Base-by-base conservation (phyloP, 352 stramenopile species). In the Phytopythium litorale region DNA sequence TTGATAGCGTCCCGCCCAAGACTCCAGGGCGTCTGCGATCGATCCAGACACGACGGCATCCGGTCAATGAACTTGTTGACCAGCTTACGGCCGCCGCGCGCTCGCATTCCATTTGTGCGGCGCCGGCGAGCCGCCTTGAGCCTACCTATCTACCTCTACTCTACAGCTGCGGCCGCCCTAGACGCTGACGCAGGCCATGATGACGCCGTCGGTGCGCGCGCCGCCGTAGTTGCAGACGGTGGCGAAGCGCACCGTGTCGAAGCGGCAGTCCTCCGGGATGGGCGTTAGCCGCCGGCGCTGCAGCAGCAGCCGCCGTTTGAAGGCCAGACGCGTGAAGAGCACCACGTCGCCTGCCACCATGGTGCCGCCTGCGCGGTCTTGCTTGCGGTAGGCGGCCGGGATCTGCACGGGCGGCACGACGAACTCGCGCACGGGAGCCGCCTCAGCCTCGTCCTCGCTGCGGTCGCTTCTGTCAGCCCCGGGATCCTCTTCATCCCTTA, bases 331-430 rank as follows among this genome's bases (percentile, higher is more conserved):
- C 0, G 72, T 79, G 49, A 75, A 79, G 38, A 74, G 15, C 13
- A 79, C 72, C 33, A 56, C 38, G 7, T 65, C 16, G 35, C 68
- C 72, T 37, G 62, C 72, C 9, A 79, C 72, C 23, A 79, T 46
- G 11, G 72, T 54, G 25, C 72, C 72, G 9, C 72, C 72, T 2
- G 65, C 46, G 16, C 51, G 69, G 23, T 79, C 72, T 35, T 76
- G 72, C 3, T 42, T 63, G 23, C 55, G 69, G 53, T 79, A 76
- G 2, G 38, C 72, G 0, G 43, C 18, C 33, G 72, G 72, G 6
- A 79, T 62, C 30, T 72, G 50, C 18, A 79, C 72, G 8, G 72
- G 72, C 51, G 72, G 72, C 2, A 58, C 25, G 7, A 79, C 72
- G 30, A 61, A 65, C 23, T 66, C 54, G 16, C 61, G 37, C 3